Percentiles rank a stretch among this genome's conserved stretches.
Conservation (phyloP, 2,329 filamentous ascomycete species). For the Exophiala sp. region DNA sequence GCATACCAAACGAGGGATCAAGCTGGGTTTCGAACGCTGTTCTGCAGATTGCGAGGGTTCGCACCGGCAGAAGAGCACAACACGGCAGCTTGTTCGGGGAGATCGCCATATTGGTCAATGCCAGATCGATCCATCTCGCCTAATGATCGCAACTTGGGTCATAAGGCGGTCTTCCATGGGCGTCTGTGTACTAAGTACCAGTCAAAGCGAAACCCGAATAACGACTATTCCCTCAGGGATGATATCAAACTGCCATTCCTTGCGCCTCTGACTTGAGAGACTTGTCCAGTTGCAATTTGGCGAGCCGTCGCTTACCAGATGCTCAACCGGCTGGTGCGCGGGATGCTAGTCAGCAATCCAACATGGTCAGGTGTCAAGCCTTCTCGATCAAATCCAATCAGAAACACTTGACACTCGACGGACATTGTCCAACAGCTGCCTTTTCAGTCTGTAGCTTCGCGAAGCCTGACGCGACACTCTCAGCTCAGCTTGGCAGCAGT, state of each 20-base stretch:
- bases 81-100: too few species aligned
- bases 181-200: too few species aligned
- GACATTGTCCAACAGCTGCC: constrained; percentile 11
- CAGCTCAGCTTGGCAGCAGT: constrained; percentile 20
- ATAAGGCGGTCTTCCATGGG: too few species aligned
- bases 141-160: too few species aligned
- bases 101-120: too few species aligned
- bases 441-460: constrained; percentile 8
- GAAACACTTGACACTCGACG: not conserved
- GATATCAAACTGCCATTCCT: too few species aligned
- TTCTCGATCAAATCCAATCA: constrained; percentile 1
- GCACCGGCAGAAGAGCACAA: too few species aligned
- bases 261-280: not conserved
- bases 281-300: not conserved
- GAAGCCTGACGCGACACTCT: constrained; percentile 1
- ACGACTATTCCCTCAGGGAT: not conserved
- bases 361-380: not conserved
- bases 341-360: constrained; percentile 3
- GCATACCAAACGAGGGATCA: too few species aligned
- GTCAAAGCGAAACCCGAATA: too few species aligned
- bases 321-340: constrained; percentile 21
- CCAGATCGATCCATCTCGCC: too few species aligned
- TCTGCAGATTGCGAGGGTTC: too few species aligned
- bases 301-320: not conserved
- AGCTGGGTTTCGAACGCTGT: too few species aligned